Conservation (phyloP, 1,139 yeast species). For the Geotrichum histeridarum region DNA sequence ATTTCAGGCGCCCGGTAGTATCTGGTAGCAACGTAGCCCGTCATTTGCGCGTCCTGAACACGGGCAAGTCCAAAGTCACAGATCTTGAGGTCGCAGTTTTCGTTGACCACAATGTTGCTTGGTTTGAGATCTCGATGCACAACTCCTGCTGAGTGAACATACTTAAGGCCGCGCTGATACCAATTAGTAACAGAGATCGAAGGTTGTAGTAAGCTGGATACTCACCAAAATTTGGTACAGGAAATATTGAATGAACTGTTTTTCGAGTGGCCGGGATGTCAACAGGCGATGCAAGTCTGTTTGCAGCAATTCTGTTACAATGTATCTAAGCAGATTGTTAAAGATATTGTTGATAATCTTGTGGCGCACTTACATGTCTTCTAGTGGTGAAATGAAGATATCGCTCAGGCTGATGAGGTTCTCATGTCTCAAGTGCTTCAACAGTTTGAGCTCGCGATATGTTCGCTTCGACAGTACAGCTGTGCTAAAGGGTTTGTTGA, state of each 20-base stretch:
- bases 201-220: background rate
- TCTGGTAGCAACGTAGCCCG: slow-evolving; percentile 94
- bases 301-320: slow-evolving; percentile 94
- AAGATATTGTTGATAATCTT: background rate
- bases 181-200: background rate
- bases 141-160: slow-evolving; percentile 95
- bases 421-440: slow-evolving; percentile 91
- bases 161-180: slow-evolving; percentile 69
- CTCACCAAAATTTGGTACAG: slow-evolving; percentile 71
- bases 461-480: slow-evolving; percentile 94
- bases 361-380: slow-evolving; percentile 52
- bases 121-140: slow-evolving; percentile 95
- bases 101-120: slow-evolving; percentile 84
- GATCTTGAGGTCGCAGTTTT: slow-evolving; percentile 91
- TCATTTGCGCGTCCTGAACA: slow-evolving; percentile 98
- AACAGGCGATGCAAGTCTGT: slow-evolving; percentile 89
- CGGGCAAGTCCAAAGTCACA: slow-evolving; percentile 97
- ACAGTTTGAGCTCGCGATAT: slow-evolving; percentile 85
- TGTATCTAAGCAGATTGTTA: slow-evolving; percentile 43
- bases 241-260: slow-evolving; percentile 93
- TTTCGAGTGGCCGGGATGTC: slow-evolving; percentile 89
- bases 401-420: slow-evolving; percentile 90
- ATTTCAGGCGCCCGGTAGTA: slow-evolving; percentile 98
- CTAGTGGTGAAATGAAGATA: slow-evolving; percentile 88
- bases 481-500: slow-evolving; percentile 95